These are phyloP conservation scores for Curvularia eragrostidis DNA, from an alignment of 2,329 filamentous ascomycete genomes.

Conservation along the genomic window DNA sequence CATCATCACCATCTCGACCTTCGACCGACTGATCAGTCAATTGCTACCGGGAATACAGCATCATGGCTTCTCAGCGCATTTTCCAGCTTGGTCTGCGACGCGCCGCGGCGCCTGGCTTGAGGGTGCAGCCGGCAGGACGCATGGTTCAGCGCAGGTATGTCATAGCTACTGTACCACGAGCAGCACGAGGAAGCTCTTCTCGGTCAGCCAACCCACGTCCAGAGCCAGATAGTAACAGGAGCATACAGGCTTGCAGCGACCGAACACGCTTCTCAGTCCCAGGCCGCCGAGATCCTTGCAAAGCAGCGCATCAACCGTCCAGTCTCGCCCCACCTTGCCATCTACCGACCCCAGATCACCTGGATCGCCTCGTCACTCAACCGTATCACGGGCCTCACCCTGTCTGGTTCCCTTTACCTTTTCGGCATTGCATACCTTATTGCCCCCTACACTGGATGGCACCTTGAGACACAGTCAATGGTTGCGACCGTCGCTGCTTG, in stretches of 20 bases:
- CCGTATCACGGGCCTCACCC: constrained; percentile 79
- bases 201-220: constrained; percentile 2
- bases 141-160: constrained; percentile 59
- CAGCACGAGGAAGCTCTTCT: constrained; percentile 13
- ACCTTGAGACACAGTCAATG: constrained; percentile 69
- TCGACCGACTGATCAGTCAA: constrained; percentile 27
- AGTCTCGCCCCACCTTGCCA: constrained; percentile 80
- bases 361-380: constrained; percentile 79
- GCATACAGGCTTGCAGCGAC: constrained; percentile 59
- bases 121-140: constrained; percentile 48
- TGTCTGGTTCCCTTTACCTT: constrained; percentile 78
- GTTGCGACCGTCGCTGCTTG: constrained; percentile 69
- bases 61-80: constrained; percentile 55
- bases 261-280: constrained; percentile 61
- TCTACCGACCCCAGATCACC: constrained; percentile 87
- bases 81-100: constrained; percentile 54
- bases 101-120: constrained; percentile 52
- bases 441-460: constrained; percentile 76
- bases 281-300: constrained; percentile 72
- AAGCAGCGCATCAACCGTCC: constrained; percentile 82
- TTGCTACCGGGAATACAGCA: constrained; percentile 21
- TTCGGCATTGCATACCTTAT: constrained; percentile 83
- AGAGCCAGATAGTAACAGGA: constrained; percentile 18
- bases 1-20: constrained; percentile 39
- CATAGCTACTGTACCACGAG: constrained; percentile 22